Base-by-base conservation (phyloP, 2,329 filamentous ascomycete genomes). In the Aureobasidium uvarum region DNA sequence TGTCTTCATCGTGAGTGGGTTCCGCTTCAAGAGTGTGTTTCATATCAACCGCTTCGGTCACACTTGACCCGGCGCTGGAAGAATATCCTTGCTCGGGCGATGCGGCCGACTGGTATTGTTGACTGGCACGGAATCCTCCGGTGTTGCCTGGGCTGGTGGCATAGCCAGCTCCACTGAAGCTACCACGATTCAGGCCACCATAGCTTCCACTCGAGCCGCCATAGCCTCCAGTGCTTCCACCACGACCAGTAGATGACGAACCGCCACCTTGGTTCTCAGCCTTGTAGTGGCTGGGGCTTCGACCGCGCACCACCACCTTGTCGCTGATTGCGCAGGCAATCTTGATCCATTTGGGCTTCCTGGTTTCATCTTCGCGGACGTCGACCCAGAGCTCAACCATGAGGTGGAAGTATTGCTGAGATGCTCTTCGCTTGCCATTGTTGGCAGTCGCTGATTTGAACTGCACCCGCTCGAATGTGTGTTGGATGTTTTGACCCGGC, bases 371-470 rank as follows among this genome's bases (percentile, higher is more conserved):
- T 38, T 76, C 73, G 2, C 85, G 83, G 8, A 91, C 79, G 69
- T 93, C 87, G 8, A 85, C 91, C 76, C 86, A 91, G 1, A 96
- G 85, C 74, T 96, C 92, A 4, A 96, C 88, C 52, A 96, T 85
- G n/a, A 97, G 82, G 71, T 95, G 91, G 73, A 96, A 96, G 76
- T 92, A 96, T 71, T 96, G 93, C 74, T 97, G 92, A 20, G 92
- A 91, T 1, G 92, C 92, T 65, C 93, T 84, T 70, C 93, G 84
- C 76, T 96, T 96, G 54, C 92, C 92, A 70, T 97, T 97, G 79
- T 96, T 97, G 28, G 92, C 91, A 0, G 92, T 96, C 1, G 93
- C 92, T 69, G 91, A 91, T 76, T 96, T 96, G 83, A 96, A 97
- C 72, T 96, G 92, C 60, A 96, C 95, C 13, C 93, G 87, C 74